Conservation (phyloP, 164 flowering plant genomes). For the Vitis vinifera region ASM3070453v1 NC_081809.1:25278501-25279000, state of each 20-base stretch:
- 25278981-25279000: slow-evolving; percentile 47
- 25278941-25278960: slow-evolving; percentile 72
- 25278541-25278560: slow-evolving; percentile 20
- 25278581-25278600: not conserved
- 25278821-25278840: not conserved
- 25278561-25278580: not conserved
- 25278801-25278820: not conserved
- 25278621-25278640: not conserved
- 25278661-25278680: no score
- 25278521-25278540: slow-evolving; percentile 49
- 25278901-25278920: slow-evolving; percentile 83
- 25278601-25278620: not conserved
- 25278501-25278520: slow-evolving; percentile 27
- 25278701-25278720: not conserved
- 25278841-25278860: not conserved
- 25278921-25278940: slow-evolving; percentile 72
- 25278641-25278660: no score
- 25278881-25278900: slow-evolving; percentile 36
- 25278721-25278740: not conserved
- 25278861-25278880: not conserved
- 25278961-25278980: slow-evolving; percentile 84
- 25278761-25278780: not conserved
- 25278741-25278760: not conserved
- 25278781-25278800: not conserved
- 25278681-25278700: no score